Base-by-base conservation (phyloP, 176 grass and related monocot species). In the Rhynchospora pubera region DNA sequence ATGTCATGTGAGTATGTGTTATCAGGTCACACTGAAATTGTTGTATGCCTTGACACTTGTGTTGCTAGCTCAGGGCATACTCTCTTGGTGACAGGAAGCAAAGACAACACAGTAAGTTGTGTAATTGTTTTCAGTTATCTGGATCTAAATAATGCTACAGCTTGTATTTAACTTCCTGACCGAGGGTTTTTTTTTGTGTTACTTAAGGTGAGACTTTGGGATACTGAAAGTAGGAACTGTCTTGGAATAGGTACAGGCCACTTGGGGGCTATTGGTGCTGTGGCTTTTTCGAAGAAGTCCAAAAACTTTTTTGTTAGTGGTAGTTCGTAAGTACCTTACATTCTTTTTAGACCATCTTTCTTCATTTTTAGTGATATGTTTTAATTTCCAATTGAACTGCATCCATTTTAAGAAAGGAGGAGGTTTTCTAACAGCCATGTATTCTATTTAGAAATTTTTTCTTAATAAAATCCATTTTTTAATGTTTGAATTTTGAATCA, bases 1-100 rank as follows among this genome's bases (percentile, higher is more conserved):
- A 93, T 98, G 91, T 98, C 92, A 90, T 98, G 92, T 80, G 90
- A 88, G 26, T 98, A 91, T 91, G 92, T 98, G 55, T 64, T 95
- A 57, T 66, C 86, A 67, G 96, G 96, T 21, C 96, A 98, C 84
- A 98, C 85, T 55, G 91, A 98, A 77, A 93, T 98, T 87, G 85
- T 98, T 87, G 90, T 98, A 77, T 98, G 96, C 79, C 55, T 98
- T 45, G 91, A 98, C 72, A 91, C 91, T 50, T 98, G 92, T 83
- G 79, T 93, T 50, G 91, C 87, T 44, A 63, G 83, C 80, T 91
- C 87, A 62, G 96, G 89, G 22, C 89, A 81, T 61, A 84, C 82
- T 12, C 86, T 98, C 78, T 73, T 95, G 85, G 92, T 93, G 65
- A 91, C 92, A 82, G 92, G 96, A 89, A 98, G 96, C 84, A 98